Base-by-base conservation (phyloP, 139 green algal species). In the Volvox africanus region DNA sequence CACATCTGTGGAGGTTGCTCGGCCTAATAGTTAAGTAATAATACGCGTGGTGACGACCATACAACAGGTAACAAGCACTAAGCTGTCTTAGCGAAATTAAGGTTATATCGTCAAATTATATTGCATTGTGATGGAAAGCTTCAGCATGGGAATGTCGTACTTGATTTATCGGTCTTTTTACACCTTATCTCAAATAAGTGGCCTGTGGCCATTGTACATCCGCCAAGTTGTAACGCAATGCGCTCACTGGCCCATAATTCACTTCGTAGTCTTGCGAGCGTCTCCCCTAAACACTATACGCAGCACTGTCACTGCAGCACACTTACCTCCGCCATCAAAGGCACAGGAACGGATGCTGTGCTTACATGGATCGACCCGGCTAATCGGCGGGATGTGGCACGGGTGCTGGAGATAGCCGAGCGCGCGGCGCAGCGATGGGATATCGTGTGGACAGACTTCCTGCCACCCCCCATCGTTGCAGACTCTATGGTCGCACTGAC, bases 361-460 rank as follows among this genome's bases (percentile, higher is more conserved):
- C 36, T 93, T 1, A 37, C 26, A 9, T 93, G 86, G 86, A 90
- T 96, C 5, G 75, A 82, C 13, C 44, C 86, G 3, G 92, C 94
- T 18, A 86, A 95, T 80, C 81, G 93, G 1, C 88, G 95, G 3
- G 95, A 96, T 0, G 96, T 98, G 1, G 90, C 82, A 0, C 85
- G 93, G 0, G 91, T 97, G 11, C 67, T 98, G 37, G 96, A 98
- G 30, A 32, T 92, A 21, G 93, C 96, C 62, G 92, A 96, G 62
- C 50, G 89, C 88, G 92, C 94, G 73, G 32, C 69, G 2, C 0
- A 22, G 26, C 26, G 90, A 2, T 94, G 93, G 92, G 88, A 94
- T 2, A 21, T 94, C 0, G 37, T 28, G 24, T 92, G 86, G 76
- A 95, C 88, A 5, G 92, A 95, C 37, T 98, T 97, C 33, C 80